Base-by-base conservation (phyloP, 345 rosid genomes). In the Leavenworthia alabamica region DNA sequence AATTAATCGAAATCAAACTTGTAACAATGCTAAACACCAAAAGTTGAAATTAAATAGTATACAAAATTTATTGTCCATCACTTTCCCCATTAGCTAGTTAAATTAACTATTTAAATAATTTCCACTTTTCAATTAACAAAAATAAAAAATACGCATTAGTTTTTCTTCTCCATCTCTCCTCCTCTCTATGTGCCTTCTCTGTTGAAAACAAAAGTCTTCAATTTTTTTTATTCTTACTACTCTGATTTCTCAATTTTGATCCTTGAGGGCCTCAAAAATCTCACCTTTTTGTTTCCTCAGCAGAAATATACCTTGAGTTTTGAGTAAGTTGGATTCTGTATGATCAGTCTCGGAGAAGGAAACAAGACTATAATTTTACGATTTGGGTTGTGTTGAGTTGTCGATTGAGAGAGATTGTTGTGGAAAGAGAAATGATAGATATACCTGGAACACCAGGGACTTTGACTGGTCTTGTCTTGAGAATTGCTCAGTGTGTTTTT, bases 361-460 rank as follows among this genome's bases (percentile, higher is more conserved):
- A 33, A 12, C 45, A 51, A 62, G 68, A 45, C 5, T 20, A 1
- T 3, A 53, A n/a, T 6, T 51, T 1, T 36, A 20, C 41, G 62
- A 68, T 15, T 45, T 10, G 55, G 68, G 53, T 41, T 6, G 33
- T 40, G 22, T 49, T 29, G 43, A 66, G 11, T 55, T 44, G 28
- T 6, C 41, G 56, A 15, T 44, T 73, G 20, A n/a, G 11, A n/a
- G 11, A 7, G 32, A 2, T 14, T 37, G 4, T 26, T 8, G 13
- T 37, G 37, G 49, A 20, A 20, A 62, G 39, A 32, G 75, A 71
- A 42, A 88, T 90, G 94, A 86, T 67, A 86, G 83, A 80, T 74
- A 81, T 88, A 73, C 81, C 86, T 39, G 94, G 94, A 51, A 80
- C 86, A 36, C 96, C 96, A 2, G 94, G 96, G 72, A 88, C 94